These are phyloP conservation scores for Brassica juncea DNA, from an alignment of 345 rosid species.

Conservation along the genomic window DNA sequence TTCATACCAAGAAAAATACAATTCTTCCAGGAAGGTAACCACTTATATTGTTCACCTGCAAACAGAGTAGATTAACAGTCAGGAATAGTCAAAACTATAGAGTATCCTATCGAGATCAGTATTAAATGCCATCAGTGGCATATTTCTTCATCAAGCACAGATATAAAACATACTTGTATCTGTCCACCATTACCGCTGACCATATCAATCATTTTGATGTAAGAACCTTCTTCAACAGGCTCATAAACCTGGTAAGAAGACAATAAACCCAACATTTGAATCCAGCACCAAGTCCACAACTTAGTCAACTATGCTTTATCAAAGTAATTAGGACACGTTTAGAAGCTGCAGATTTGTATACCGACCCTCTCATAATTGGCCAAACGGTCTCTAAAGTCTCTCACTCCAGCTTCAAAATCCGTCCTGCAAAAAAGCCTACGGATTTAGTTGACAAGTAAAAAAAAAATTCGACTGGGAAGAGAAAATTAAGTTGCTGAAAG, in stretches of 20 bases:
- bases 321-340: constrained; percentile 21
- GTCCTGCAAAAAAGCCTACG: constrained; percentile 58
- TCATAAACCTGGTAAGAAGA: constrained; percentile 77
- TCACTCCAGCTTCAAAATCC: constrained; percentile 87
- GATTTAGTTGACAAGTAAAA: constrained; percentile 29
- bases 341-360: constrained; percentile 31
- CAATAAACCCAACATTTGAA: constrained; percentile 18
- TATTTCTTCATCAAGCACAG: background rate
- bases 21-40: constrained; percentile 99
- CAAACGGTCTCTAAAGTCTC: constrained; percentile 83
- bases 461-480: constrained; percentile 8
- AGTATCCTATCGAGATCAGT: background rate
- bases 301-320: constrained; percentile 15
- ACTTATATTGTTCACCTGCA: constrained; percentile 93
- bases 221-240: constrained; percentile 98
- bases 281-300: constrained; percentile 4
- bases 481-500: constrained; percentile 30
- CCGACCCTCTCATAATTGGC: constrained; percentile 83
- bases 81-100: constrained; percentile 20
- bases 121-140: background rate
- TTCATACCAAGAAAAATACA: constrained; percentile 92
- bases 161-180: constrained; percentile 65
- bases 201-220: constrained; percentile 99
- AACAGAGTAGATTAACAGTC: constrained; percentile 29
- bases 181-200: constrained; percentile 96